Evolutionary conservation across 306 rosid genomes (phyloP).

Genomic region (Canavalia gladiata): DNA sequence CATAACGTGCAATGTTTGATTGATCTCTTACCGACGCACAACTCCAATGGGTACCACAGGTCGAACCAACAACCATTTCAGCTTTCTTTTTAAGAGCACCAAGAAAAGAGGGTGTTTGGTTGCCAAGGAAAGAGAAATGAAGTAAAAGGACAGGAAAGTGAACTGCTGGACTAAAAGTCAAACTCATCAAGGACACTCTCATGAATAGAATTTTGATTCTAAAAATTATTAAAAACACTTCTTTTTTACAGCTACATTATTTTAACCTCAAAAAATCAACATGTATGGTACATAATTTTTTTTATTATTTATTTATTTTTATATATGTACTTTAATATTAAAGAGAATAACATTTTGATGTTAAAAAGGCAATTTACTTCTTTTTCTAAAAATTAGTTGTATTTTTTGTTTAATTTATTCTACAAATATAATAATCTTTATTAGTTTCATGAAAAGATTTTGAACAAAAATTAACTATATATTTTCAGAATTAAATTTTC

Average conservation of each 20-base stretch:
- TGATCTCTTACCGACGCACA: constrained; percentile 51
- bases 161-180: constrained; percentile 12
- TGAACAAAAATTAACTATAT: too few species aligned
- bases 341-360: too few species aligned
- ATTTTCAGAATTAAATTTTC: background rate
- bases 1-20: constrained; percentile 42
- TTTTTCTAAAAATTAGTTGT: too few species aligned
- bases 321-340: too few species aligned
- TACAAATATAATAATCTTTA: too few species aligned
- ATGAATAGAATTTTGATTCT: background rate
- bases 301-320: too few species aligned
- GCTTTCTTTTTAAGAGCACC: constrained; percentile 41
- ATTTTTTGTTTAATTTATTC: too few species aligned
- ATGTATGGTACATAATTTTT: too few species aligned
- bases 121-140: constrained; percentile 47
- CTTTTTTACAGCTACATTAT: too few species aligned
- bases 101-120: constrained; percentile 40
- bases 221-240: background rate
- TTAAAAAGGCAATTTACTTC: too few species aligned
- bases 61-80: constrained; percentile 29
- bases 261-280: too few species aligned
- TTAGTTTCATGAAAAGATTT: too few species aligned
- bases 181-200: background rate
- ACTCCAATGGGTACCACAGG: constrained; percentile 13
- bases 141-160: constrained; percentile 51